These are phyloP conservation scores for Takashimella koratensis DNA, from an alignment of 1,284 basidiomycete genomes.

Conservation along the genomic window DNA sequence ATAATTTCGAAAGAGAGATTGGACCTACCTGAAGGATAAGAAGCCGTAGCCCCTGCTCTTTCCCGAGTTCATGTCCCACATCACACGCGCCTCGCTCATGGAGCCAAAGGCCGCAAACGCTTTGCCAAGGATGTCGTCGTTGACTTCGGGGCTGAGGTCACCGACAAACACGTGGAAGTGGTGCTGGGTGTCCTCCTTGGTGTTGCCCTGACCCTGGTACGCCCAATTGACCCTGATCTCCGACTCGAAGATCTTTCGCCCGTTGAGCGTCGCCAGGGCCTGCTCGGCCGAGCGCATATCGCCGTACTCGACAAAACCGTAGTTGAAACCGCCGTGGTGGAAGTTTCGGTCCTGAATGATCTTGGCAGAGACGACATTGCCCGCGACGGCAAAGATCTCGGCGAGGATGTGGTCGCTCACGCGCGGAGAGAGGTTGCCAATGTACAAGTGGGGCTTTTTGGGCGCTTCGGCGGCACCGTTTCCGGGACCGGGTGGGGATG, in stretches of 20 bases:
- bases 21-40: slow-evolving; percentile 52
- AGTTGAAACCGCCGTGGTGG: slow-evolving; percentile 95
- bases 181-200: slow-evolving; percentile 78
- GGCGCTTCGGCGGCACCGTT: slow-evolving; percentile 29
- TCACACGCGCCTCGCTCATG: slow-evolving; percentile 93
- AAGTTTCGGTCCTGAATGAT: slow-evolving; percentile 98
- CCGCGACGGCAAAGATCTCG: slow-evolving; percentile 93
- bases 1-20: neutral
- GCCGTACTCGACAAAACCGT: slow-evolving; percentile 96
- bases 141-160: slow-evolving; percentile 95
- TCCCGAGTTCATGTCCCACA: slow-evolving; percentile 99
- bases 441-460: slow-evolving; percentile 80
- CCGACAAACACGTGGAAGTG: slow-evolving; percentile 99
- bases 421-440: slow-evolving; percentile 90
- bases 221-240: slow-evolving; percentile 98
- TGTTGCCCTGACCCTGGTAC: slow-evolving; percentile 81
- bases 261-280: slow-evolving; percentile 92
- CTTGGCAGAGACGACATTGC: slow-evolving; percentile 93
- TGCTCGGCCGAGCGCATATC: slow-evolving; percentile 97
- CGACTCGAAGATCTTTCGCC: slow-evolving; percentile 95
- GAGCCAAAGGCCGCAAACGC: slow-evolving; percentile 93
- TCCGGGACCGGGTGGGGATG: neutral
- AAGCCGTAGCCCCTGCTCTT: slow-evolving; percentile 69
- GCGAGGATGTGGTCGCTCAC: slow-evolving; percentile 73
- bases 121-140: slow-evolving; percentile 92